Base-by-base conservation (phyloP, 352 stramenopile species). In the Globisporangium emineosum region DNA sequence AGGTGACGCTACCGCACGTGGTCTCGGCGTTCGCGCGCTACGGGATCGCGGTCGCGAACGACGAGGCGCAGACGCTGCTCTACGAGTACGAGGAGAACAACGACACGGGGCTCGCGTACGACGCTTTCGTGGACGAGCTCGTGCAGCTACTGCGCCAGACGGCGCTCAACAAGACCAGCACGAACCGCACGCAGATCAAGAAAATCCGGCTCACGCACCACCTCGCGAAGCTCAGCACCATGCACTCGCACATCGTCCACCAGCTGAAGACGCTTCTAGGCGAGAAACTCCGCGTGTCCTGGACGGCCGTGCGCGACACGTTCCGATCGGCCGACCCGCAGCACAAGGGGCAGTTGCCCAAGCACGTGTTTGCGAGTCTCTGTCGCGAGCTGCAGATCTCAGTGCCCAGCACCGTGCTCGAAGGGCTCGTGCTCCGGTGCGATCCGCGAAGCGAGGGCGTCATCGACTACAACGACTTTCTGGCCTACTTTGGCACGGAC, bases 81-180 rank as follows among this genome's bases (percentile, higher is more conserved):
- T 78, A 88, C 55, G 83, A 92, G 56, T 92, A 86, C 65, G 83
- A 92, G 29, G 83, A 92, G 70, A 92, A 85, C 71, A 92, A 90
- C 70, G 83, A 92, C 60, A 66, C 62, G 29, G 67, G 64, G 15
- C 62, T 90, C 13, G 60, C 59, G 29, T 92, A 92, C 73, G 72
- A 72, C 50, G 64, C 67, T 7, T 92, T 92, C 45, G 78, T 92
- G 29, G 72, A 85, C 47, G 77, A 90, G 21, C 60, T 92, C 30
- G 78, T 78, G 52, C 73, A 79, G 32, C 71, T 83, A 3, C 47
- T 87, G 12, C 74, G 78, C 10, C 76, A 79, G 13, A 70, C 71
- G 3, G 75, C 70, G 27, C 54, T 78, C 60, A 84, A 81, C 47
- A 70, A 72, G 23, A 62, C 52, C 5, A 71, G 75, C 9, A 75